phyloP scores from a whole-genome alignment of 352 stramenopile species.

The Pythium dissimile region DNA sequence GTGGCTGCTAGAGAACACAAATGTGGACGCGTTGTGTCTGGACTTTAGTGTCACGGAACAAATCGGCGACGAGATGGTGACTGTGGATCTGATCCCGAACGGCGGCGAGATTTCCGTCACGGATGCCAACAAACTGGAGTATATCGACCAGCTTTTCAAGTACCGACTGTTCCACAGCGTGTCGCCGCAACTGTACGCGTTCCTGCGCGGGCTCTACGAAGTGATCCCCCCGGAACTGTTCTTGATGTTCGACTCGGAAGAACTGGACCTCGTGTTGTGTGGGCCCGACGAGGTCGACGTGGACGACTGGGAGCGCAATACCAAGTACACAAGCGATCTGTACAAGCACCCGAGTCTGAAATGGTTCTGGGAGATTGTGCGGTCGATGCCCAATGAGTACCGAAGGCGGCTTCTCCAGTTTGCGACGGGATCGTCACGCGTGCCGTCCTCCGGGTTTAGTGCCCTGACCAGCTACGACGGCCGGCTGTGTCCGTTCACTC shows the following conservation, averaged over 20 bases:
- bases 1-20: constrained; percentile 12
- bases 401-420: constrained; percentile 19
- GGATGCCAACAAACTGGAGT: constrained; percentile 87
- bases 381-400: constrained; percentile 22
- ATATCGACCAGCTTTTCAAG: constrained; percentile 78
- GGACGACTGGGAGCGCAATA: constrained; percentile 87
- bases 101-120: constrained; percentile 78
- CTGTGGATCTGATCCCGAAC: constrained; percentile 73
- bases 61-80: background rate
- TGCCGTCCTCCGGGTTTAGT: constrained; percentile 27
- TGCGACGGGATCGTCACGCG: constrained; percentile 29
- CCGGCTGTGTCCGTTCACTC: constrained; percentile 19
- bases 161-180: constrained; percentile 80
- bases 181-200: constrained; percentile 84
- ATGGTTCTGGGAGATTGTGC: constrained; percentile 92
- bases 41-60: constrained; percentile 53
- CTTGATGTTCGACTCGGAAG: constrained; percentile 90
- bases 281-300: constrained; percentile 88
- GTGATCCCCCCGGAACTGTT: constrained; percentile 85
- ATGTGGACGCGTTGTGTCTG: constrained; percentile 23
- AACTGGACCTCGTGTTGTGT: constrained; percentile 90
- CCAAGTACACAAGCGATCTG: constrained; percentile 25
- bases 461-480: constrained; percentile 22
- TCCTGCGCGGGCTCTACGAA: constrained; percentile 88
- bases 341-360: constrained; percentile 42